A percentile compares a stretch with the other conserved stretches of the same genome.
Conservation (phyloP, 768 basidiomycete genomes). For the Termitomyces sp. region DNA sequence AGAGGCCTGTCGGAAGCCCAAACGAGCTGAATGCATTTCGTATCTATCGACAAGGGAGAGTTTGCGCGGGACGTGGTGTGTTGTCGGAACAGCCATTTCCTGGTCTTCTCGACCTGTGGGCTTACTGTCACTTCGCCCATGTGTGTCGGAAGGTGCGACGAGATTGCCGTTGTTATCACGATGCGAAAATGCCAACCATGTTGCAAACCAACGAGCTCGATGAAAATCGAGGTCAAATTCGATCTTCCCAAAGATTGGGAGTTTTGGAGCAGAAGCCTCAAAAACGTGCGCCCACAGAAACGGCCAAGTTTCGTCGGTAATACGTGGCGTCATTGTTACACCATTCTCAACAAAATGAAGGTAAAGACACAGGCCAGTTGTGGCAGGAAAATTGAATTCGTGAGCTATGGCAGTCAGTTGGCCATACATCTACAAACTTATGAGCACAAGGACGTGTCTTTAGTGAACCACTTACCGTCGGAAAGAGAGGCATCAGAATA, state of each 20-base stretch:
- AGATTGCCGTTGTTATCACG: slow-evolving; percentile 31
- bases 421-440: slow-evolving; percentile 53
- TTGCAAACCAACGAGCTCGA: slow-evolving; percentile 73
- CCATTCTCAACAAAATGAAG: slow-evolving; percentile 59
- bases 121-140: slow-evolving; percentile 52
- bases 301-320: slow-evolving; percentile 77
- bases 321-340: slow-evolving; percentile 55
- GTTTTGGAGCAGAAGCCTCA: slow-evolving; percentile 33
- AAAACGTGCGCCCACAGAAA: slow-evolving; percentile 63
- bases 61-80: slow-evolving; percentile 57
- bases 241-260: slow-evolving; percentile 70
- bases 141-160: slow-evolving; percentile 35
- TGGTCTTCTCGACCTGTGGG: slow-evolving; percentile 37
- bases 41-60: slow-evolving; percentile 66
- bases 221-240: slow-evolving; percentile 84
- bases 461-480: slow-evolving; percentile 44
- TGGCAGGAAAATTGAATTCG: slow-evolving; percentile 80
- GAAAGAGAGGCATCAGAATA: slow-evolving; percentile 68
- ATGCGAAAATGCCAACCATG: slow-evolving; percentile 57
- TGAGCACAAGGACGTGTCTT: neutral
- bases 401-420: slow-evolving; percentile 76
- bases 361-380: slow-evolving; percentile 74
- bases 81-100: slow-evolving; percentile 28
- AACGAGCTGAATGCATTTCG: slow-evolving; percentile 37
- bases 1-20: slow-evolving; percentile 23